Evolutionary conservation across 2,329 filamentous ascomycete genomes (phyloP), one percentile per base, ranked within the genome.

Genomic region (Pyrenochaeta sp.): DNA sequence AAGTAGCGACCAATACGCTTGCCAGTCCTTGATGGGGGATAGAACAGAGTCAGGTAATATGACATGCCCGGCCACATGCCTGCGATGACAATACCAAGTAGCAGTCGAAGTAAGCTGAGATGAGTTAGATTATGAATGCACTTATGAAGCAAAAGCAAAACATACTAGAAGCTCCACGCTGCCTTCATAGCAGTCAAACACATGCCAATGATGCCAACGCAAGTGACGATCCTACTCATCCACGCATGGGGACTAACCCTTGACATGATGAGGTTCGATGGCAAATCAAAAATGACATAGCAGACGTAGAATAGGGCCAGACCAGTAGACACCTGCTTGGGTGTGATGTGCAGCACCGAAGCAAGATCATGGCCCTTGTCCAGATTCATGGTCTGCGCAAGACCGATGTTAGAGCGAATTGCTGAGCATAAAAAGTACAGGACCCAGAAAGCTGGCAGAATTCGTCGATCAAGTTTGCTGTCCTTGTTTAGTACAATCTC

Each of bases 41-140:
- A 96, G 77, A 96, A 96, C 6, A 96, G 79, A 0, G 91, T 95
- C 32, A 96, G 78, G 65, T 96, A 96, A 69, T 94, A 94, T 7
- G 90, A 84, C 91, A 96, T 96, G 35, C 91, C 91, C 0, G 91
- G 91, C 91, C 91, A 96, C 87, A 96, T 91, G 32, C 91, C 91
- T 1, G 91, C 91, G 66, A 92, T 92, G 17, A 96, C 90, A 10
- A 94, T 81, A 34, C 91, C 91, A 6, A 96, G 82, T 8, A 96
- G 79, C 42, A 96, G 86, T 6, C 91, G 86, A 19, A 96, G 80
- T n/a, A 96, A 77, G 56, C 82, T 71, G 24, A 1, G 13, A 3
- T 19, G 11, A 24, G 21, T 43, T 21, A 26, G 35, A 15, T 17
- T 3, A 37, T 6, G 13, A 3, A 13, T 14, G n/a, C 4, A n/a